Conservation (phyloP, 768 basidiomycete genomes). For the Mycena albidolilacea region DNA sequence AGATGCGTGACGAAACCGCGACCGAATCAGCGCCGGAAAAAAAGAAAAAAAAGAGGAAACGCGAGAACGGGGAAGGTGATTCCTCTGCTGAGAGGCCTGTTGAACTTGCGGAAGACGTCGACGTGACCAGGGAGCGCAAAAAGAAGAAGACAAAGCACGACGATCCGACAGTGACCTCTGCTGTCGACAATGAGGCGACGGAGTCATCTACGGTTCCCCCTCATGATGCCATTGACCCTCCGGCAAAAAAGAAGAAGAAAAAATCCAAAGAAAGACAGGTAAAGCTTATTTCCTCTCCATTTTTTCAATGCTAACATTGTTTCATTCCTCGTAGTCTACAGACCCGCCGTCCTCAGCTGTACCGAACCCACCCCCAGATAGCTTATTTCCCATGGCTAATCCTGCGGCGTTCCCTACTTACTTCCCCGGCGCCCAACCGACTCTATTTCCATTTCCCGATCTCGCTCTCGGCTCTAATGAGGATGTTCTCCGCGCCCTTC, state of each 20-base stretch:
- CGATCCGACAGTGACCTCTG: background rate
- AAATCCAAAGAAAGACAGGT: constrained; percentile 31
- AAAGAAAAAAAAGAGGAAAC: constrained; percentile 41
- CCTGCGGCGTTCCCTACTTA: background rate
- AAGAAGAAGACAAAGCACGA: constrained; percentile 47
- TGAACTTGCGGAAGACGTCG: background rate
- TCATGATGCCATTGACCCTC: background rate
- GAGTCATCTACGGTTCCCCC: background rate
- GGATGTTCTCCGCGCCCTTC: constrained; percentile 79
- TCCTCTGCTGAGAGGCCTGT: background rate
- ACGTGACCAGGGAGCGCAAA: constrained; percentile 38
- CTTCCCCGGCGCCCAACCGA: constrained; percentile 19
- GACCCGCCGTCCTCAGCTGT: background rate
- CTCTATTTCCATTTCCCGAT: constrained; percentile 50
- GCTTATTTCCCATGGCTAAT: constrained; percentile 21
- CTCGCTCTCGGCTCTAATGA: constrained; percentile 72
- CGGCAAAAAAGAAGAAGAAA: constrained; percentile 28
- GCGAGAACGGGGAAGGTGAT: constrained; percentile 40
- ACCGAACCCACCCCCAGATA: background rate
- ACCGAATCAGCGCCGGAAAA: constrained; percentile 34
- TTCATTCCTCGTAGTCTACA: background rate
- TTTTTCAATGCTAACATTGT: background rate
- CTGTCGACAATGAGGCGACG: background rate
- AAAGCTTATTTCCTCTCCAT: background rate
- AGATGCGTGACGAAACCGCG: background rate